Evolutionary conservation across 1,284 basidiomycete genomes (phyloP).

Genomic region (Tranzscheliella williamsii): DNA sequence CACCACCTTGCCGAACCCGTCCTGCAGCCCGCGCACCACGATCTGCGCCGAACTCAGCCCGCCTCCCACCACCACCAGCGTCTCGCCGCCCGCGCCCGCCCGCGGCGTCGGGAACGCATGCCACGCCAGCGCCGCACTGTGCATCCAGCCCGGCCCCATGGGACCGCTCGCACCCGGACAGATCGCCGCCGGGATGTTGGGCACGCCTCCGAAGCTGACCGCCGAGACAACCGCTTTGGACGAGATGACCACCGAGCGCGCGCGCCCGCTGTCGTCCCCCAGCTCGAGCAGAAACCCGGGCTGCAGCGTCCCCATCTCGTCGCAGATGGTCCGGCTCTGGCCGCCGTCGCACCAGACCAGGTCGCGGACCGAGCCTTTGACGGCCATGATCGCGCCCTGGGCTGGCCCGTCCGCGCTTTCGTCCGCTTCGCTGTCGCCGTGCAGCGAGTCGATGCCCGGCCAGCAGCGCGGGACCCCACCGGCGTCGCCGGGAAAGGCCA

Average conservation of each 20-base stretch:
- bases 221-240: conserved; percentile 55
- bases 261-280: neutral
- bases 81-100: neutral
- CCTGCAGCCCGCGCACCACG: conserved; percentile 49
- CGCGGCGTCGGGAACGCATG: conserved; percentile 29
- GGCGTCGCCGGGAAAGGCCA: neutral
- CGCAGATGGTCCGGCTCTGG: conserved; percentile 12
- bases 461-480: conserved; percentile 5
- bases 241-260: conserved; percentile 3
- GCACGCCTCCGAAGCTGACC: conserved; percentile 54
- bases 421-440: too few species aligned
- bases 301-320: conserved; percentile 16
- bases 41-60: conserved; percentile 62
- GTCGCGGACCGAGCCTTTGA: conserved; percentile 12
- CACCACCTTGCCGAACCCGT: conserved; percentile 54
- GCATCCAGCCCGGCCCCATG: conserved; percentile 61
- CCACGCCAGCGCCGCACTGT: conserved; percentile 53
- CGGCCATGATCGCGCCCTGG: conserved; percentile 3
- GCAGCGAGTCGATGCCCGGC: conserved; percentile 7
- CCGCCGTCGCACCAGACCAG: conserved; percentile 28
- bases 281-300: conserved; percentile 29
- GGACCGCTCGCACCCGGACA: conserved; percentile 12
- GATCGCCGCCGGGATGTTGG: conserved; percentile 44
- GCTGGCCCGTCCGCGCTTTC: neutral
- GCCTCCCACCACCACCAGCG: conserved; percentile 60